Evolutionary conservation across 345 rosid genomes (phyloP).

Genomic region (Leavenworthia alabamica): DNA sequence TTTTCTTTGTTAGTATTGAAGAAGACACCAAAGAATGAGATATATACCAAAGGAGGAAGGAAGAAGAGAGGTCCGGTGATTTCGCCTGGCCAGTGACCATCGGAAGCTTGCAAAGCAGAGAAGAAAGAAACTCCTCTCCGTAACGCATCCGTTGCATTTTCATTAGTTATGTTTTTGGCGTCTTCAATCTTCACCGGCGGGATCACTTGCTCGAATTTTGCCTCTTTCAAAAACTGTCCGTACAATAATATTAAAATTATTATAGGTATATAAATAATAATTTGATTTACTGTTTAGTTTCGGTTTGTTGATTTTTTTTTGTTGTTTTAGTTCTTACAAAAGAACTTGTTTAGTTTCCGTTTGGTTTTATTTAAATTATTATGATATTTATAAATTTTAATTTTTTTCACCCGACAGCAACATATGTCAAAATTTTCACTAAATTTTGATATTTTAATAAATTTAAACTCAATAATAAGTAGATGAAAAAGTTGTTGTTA

Average conservation of each 20-base stretch:
- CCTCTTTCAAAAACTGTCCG: constrained; percentile 22
- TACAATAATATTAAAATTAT: neutral
- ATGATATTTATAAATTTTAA: too few relatives aligned
- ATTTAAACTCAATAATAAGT: too few relatives aligned
- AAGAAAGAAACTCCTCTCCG: constrained; percentile 44
- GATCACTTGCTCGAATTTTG: constrained; percentile 27
- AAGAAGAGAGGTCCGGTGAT: constrained; percentile 56
- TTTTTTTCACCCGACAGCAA: too few relatives aligned
- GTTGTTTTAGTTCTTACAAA: neutral
- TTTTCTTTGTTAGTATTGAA: neutral
- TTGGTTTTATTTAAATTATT: too few relatives aligned
- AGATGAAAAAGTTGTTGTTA: too few relatives aligned
- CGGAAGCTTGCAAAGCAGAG: constrained; percentile 55
- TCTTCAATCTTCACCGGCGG: constrained; percentile 39
- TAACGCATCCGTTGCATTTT: constrained; percentile 34
- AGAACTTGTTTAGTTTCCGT: too few relatives aligned
- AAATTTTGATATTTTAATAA: too few relatives aligned
- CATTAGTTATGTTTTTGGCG: constrained; percentile 30
- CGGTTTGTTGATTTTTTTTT: neutral
- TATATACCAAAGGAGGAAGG: constrained; percentile 49
- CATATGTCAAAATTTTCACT: too few relatives aligned
- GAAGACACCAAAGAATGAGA: neutral
- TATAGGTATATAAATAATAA: neutral
- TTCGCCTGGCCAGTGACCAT: constrained; percentile 73
- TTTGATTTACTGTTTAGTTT: neutral